phyloP scores from a whole-genome alignment of 768 basidiomycete genomes.

The Podaxis sp. region DNA sequence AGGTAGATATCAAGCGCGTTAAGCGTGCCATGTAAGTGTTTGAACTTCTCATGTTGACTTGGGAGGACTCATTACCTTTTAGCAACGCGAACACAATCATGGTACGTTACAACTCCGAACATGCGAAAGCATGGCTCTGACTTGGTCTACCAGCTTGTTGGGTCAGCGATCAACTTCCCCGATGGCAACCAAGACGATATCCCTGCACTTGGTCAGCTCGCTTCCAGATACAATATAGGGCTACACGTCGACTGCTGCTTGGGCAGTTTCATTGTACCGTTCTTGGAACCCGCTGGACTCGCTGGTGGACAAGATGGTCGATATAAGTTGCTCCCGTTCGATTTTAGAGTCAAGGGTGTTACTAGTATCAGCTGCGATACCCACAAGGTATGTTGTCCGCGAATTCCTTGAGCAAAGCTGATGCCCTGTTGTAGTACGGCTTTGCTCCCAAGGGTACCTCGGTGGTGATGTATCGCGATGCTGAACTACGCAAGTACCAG shows the following conservation, averaged over 20 bases:
- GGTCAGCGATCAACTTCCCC: constrained; percentile 83
- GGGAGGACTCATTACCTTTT: not conserved
- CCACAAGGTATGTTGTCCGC: constrained; percentile 64
- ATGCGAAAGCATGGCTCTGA: not conserved
- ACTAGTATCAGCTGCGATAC: constrained; percentile 96
- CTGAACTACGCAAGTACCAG: constrained; percentile 75
- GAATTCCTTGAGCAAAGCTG: not conserved
- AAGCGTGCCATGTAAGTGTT: constrained; percentile 80
- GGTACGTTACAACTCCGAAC: constrained; percentile 37
- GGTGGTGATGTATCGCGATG: constrained; percentile 90
- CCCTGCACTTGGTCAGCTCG: constrained; percentile 70
- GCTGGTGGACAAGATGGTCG: constrained; percentile 53
- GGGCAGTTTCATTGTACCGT: constrained; percentile 92
- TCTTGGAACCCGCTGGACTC: constrained; percentile 78
- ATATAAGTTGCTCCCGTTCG: constrained; percentile 71
- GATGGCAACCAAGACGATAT: constrained; percentile 91
- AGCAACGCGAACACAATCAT: constrained; percentile 90
- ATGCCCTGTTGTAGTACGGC: constrained; percentile 60
- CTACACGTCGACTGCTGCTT: constrained; percentile 95
- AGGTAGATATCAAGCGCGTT: constrained; percentile 75
- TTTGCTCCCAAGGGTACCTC: constrained; percentile 96
- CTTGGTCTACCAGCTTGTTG: constrained; percentile 59
- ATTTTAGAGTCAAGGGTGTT: constrained; percentile 89
- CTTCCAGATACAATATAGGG: constrained; percentile 72
- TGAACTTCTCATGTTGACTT: constrained; percentile 6